Percentiles rank a stretch among this genome's conserved stretches.
Evolutionary conservation across 2,329 filamentous ascomycete genomes (phyloP).

Genomic region (Cercospora sp.): DNA sequence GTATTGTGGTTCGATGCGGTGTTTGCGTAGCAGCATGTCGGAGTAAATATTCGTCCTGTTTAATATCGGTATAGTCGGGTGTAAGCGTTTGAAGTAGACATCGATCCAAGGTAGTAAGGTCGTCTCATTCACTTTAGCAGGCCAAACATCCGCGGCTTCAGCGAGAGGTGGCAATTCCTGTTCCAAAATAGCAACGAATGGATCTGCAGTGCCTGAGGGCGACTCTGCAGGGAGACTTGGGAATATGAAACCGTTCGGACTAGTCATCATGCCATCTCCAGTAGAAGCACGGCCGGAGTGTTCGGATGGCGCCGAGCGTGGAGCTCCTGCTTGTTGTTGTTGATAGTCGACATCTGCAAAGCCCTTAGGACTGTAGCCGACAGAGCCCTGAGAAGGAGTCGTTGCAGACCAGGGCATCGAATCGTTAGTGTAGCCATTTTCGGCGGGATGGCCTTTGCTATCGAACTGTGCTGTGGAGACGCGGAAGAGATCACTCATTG

Average conservation of each 20-base stretch:
- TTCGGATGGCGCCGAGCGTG: conserved; percentile 7
- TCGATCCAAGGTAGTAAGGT: conserved; percentile 44
- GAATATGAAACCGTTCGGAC: conserved; percentile 39
- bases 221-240: conserved; percentile 40
- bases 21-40: conserved; percentile 46
- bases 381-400: conserved; percentile 7
- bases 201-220: conserved; percentile 39
- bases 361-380: conserved; percentile 8
- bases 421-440: not conserved
- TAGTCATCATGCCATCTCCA: conserved; percentile 33
- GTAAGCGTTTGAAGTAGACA: conserved; percentile 49
- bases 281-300: conserved; percentile 25
- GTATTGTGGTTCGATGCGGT: conserved; percentile 47
- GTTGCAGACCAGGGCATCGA: conserved; percentile 13
- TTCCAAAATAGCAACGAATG: conserved; percentile 32
- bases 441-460: conserved; percentile 8
- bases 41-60: conserved; percentile 46
- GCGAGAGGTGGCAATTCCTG: conserved; percentile 38
- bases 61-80: conserved; percentile 47
- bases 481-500: not conserved
- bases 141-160: conserved; percentile 40
- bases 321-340: conserved; percentile 9
- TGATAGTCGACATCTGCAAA: conserved; percentile 7
- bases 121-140: conserved; percentile 43
- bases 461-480: conserved; percentile 10